Conservation (phyloP, 2,329 filamentous ascomycete species). For the Ophidiomyces ophidiicola region DNA sequence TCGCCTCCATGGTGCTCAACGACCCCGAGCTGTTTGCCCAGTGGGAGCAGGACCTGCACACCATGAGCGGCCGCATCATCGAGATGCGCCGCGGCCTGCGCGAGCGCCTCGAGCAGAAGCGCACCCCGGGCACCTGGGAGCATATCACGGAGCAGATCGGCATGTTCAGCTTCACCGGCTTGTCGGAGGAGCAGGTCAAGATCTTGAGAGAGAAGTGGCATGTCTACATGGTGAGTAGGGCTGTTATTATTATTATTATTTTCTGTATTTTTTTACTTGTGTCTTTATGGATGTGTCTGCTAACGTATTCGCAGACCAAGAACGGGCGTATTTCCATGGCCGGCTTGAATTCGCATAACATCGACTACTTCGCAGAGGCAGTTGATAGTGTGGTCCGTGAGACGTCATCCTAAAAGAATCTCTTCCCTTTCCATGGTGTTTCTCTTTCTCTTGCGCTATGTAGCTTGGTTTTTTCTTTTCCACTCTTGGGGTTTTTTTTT, state of each 20-base stretch:
- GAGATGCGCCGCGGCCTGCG: constrained; percentile 74
- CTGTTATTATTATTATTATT: neutral
- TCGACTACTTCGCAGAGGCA: constrained; percentile 85
- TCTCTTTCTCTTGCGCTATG: too few species aligned
- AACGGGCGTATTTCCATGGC: constrained; percentile 98
- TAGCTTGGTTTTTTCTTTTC: too few species aligned
- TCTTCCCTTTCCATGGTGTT: too few species aligned
- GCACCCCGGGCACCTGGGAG: constrained; percentile 83
- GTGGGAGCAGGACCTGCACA: constrained; percentile 84
- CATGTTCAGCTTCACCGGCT: constrained; percentile 81
- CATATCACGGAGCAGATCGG: constrained; percentile 98
- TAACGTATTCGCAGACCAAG: constrained; percentile 50
- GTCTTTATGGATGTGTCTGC: neutral
- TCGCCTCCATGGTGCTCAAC: constrained; percentile 75
- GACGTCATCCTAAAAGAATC: too few species aligned
- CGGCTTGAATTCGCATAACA: constrained; percentile 81
- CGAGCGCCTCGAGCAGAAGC: constrained; percentile 66
- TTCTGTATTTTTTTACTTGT: neutral
- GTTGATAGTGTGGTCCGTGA: constrained; percentile 66
- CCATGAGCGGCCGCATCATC: constrained; percentile 92
- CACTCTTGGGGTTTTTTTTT: neutral
- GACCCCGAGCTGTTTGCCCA: constrained; percentile 68
- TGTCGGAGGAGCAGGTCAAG: constrained; percentile 39
- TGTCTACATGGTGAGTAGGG: constrained; percentile 39
- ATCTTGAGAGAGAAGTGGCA: constrained; percentile 38